Conservation (phyloP, 2,329 filamentous ascomycete genomes). For the Trichoderma asperellum region DNA sequence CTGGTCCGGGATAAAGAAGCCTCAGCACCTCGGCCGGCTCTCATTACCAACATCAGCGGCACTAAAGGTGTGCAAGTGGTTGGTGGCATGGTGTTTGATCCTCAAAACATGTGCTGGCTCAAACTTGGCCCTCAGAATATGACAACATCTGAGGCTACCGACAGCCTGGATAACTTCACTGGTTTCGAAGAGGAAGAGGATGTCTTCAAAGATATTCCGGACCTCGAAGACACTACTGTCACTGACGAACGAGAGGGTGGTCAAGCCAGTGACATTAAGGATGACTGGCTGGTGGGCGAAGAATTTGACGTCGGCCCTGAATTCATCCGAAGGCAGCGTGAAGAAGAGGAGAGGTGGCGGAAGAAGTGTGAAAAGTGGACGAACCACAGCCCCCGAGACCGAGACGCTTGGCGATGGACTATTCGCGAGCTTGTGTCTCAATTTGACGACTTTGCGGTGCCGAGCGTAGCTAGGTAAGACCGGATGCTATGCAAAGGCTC, state of each 20-base stretch:
- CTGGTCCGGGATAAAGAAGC: slow-evolving; percentile 60
- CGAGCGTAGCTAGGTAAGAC: slow-evolving; percentile 29
- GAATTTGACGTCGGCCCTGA: slow-evolving; percentile 97
- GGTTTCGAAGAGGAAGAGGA: slow-evolving; percentile 86
- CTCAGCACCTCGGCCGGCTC: slow-evolving; percentile 67
- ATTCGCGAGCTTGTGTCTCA: slow-evolving; percentile 63
- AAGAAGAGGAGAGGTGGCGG: slow-evolving; percentile 90
- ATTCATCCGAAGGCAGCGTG: slow-evolving; percentile 84
- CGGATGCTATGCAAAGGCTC: not conserved
- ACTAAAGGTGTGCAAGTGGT: slow-evolving; percentile 90
- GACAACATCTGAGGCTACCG: slow-evolving; percentile 53
- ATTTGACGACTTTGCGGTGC: slow-evolving; percentile 46
- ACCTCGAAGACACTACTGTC: slow-evolving; percentile 72
- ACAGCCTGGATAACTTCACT: slow-evolving; percentile 67
- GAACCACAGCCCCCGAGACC: slow-evolving; percentile 58
- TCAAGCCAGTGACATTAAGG: slow-evolving; percentile 65
- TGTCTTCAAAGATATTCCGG: slow-evolving; percentile 92
- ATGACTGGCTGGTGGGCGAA: slow-evolving; percentile 87
- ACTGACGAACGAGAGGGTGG: slow-evolving; percentile 53
- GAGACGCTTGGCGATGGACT: slow-evolving; percentile 76
- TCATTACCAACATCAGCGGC: slow-evolving; percentile 88
- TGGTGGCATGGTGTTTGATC: slow-evolving; percentile 98
- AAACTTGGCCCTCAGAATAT: slow-evolving; percentile 63
- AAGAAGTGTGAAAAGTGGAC: slow-evolving; percentile 89
- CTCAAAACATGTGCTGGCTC: slow-evolving; percentile 96